phyloP scores from a whole-genome alignment of 202 grass and related monocot genomes.

The Panicum hallii region DNA sequence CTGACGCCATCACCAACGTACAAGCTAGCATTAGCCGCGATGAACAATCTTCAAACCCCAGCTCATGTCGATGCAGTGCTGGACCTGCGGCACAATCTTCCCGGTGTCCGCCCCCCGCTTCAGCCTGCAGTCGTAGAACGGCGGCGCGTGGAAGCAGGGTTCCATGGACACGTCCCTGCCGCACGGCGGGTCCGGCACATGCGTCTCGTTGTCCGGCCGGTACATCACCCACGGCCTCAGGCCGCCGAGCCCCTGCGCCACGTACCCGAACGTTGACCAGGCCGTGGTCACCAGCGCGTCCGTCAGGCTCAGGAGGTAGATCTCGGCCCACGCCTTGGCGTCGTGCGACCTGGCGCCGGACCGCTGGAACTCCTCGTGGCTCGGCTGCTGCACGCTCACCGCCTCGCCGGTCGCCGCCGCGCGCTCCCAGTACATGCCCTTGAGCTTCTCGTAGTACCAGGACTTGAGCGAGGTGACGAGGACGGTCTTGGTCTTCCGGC shows the following conservation, averaged over 20 bases:
- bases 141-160: conserved; percentile 53
- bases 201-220: conserved; percentile 22
- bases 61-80: conserved; percentile 36
- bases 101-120: conserved; percentile 32
- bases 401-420: conserved; percentile 60
- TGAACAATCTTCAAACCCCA: conserved; percentile 51
- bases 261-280: conserved; percentile 63
- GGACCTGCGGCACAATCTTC: conserved; percentile 29
- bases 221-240: conserved; percentile 58
- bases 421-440: conserved; percentile 65
- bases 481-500: neutral
- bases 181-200: conserved; percentile 30
- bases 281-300: conserved; percentile 57
- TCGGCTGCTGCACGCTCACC: conserved; percentile 71
- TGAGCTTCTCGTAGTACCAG: conserved; percentile 60
- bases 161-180: conserved; percentile 51
- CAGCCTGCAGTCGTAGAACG: conserved; percentile 36
- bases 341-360: conserved; percentile 64
- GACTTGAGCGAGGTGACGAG: conserved; percentile 57
- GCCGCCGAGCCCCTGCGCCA: conserved; percentile 54
- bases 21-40: neutral
- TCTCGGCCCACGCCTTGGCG: conserved; percentile 63
- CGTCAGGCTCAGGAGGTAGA: conserved; percentile 56
- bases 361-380: conserved; percentile 70
- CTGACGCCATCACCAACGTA: neutral